Evolutionary conservation across 139 green algal genomes (phyloP), one percentile per base, ranked within the genome.

Genomic region (Tetraselmis chui): DNA sequence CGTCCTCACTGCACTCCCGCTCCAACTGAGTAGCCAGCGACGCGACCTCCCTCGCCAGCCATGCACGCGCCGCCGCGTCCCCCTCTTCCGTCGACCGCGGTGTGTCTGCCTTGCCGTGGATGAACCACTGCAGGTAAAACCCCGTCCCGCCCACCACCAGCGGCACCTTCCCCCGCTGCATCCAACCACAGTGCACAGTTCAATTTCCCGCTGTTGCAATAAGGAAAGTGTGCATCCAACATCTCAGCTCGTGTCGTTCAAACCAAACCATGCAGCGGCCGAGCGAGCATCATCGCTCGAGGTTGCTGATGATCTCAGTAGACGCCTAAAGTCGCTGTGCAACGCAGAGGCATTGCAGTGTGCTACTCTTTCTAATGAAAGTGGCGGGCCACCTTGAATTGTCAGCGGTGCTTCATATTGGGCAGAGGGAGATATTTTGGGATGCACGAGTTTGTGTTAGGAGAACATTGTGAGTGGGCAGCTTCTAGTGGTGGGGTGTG

Each of bases 81-180:
- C 83, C 83, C 58, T 92, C 86, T 0, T 89, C 84, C 5, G 79
- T 91, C 31, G 91, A 87, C 0, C 28, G 28, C 0, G 91, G 90
- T 0, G 91, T 96, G 0, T 79, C 76, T 0, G 94, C 88, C 86
- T 91, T 93, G 80, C 95, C 95, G 26, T 93, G 86, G 1, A 98
- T 83, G 30, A 92, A 92, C 93, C 94, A 98, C 24, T 91, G 90
- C 77, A 99, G 88, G 91, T 99, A 99, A 80, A 99, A 93, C 0
- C 96, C 96, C 1, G 95, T 98, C 28, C 96, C 96, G 31, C 96
- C 96, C 1, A 94, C 94, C 29, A 98, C 93, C 2, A 99, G 92
- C n/a, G 95, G 95, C 2, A 89, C 81, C 25, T 91, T 90, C 76
- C 91, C 94, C 1, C 92, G 88, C 89, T 93, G 87, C 80, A 84